Percentiles rank a stretch among this genome's conserved stretches.
These are phyloP conservation scores for Populus euphratica DNA, from an alignment of 345 rosid genomes.

Conservation along the genomic window DNA sequence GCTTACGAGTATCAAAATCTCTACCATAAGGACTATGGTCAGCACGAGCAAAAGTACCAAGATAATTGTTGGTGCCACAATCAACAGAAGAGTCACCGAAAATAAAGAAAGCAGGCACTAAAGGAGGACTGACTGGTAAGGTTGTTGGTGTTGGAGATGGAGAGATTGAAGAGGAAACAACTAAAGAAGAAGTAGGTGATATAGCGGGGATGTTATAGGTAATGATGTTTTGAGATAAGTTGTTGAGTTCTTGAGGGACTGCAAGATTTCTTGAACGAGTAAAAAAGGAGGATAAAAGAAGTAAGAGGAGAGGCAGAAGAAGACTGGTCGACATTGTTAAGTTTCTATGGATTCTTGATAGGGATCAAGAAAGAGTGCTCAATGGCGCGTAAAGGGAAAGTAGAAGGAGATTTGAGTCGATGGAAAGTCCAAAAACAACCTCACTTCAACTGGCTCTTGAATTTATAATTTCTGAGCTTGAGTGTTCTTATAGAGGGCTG, in stretches of 20 bases:
- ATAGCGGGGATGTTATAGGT: constrained; percentile 5
- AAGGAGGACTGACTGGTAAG: constrained; percentile 15
- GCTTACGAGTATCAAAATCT: constrained; percentile 75
- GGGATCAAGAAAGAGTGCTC: neutral
- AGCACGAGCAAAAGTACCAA: constrained; percentile 89
- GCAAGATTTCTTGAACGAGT: constrained; percentile 22
- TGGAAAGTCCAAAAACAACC: constrained; percentile 1
- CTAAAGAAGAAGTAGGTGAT: constrained; percentile 5
- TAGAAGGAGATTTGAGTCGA: neutral
- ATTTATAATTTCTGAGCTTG: too few relatives aligned
- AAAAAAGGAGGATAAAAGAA: constrained; percentile 29
- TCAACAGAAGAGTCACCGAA: constrained; percentile 89
- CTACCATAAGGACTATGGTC: constrained; percentile 89
- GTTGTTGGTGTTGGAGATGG: constrained; percentile 2
- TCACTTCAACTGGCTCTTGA: neutral
- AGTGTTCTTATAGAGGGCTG: too few relatives aligned
- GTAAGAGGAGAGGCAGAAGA: constrained; percentile 33
- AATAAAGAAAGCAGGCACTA: constrained; percentile 68
- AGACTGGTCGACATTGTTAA: constrained; percentile 36
- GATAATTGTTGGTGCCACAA: constrained; percentile 75
- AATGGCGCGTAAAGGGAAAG: constrained; percentile 28
- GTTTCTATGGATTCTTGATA: neutral
- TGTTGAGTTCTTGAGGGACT: constrained; percentile 19
- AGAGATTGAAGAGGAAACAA: neutral
- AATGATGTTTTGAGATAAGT: constrained; percentile 15